These are phyloP conservation scores for Knoxdaviesia proteae DNA, from an alignment of 2,329 filamentous ascomycete genomes.

Conservation along the genomic window DNA sequence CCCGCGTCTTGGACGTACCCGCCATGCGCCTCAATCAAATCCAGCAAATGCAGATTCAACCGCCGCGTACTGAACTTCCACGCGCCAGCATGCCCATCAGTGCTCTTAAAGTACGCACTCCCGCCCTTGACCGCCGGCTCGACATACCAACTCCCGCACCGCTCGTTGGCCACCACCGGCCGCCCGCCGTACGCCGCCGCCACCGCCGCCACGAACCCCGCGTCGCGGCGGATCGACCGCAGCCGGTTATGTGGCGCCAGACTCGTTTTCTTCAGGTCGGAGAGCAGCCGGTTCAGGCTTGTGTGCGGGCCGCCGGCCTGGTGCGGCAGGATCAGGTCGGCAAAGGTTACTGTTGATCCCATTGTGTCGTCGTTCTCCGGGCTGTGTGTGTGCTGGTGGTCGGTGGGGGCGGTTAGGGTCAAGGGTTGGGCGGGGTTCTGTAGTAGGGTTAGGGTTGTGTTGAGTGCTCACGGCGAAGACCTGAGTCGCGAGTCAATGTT, in stretches of 20 bases:
- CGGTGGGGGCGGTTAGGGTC: too few relatives aligned
- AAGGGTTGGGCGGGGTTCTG: too few relatives aligned
- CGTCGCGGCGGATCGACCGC: constrained; percentile 55
- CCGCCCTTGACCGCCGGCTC: constrained; percentile 39
- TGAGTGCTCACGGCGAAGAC: too few relatives aligned
- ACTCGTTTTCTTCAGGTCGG: constrained; percentile 53
- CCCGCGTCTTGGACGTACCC: constrained; percentile 25
- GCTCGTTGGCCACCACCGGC: constrained; percentile 76
- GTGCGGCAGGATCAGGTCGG: constrained; percentile 26
- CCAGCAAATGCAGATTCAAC: constrained; percentile 64
- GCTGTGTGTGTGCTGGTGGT: too few relatives aligned
- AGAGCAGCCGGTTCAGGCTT: constrained; percentile 48
- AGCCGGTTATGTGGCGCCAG: constrained; percentile 68
- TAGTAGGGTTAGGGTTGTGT: too few relatives aligned
- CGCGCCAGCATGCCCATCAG: constrained; percentile 76
- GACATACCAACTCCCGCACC: constrained; percentile 94
- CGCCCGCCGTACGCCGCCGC: constrained; percentile 28
- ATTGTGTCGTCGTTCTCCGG: background rate
- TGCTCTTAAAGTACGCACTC: constrained; percentile 93
- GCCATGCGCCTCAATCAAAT: constrained; percentile 41
- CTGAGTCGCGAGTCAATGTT: too few relatives aligned
- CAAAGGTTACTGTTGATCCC: background rate
- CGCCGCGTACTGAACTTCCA: constrained; percentile 79
- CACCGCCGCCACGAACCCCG: constrained; percentile 48
- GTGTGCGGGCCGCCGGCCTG: constrained; percentile 17